Percentiles rank a stretch among this genome's conserved stretches.
Evolutionary conservation across 1,284 basidiomycete genomes (phyloP).

Genomic region (Leucoagaricus sp.): DNA sequence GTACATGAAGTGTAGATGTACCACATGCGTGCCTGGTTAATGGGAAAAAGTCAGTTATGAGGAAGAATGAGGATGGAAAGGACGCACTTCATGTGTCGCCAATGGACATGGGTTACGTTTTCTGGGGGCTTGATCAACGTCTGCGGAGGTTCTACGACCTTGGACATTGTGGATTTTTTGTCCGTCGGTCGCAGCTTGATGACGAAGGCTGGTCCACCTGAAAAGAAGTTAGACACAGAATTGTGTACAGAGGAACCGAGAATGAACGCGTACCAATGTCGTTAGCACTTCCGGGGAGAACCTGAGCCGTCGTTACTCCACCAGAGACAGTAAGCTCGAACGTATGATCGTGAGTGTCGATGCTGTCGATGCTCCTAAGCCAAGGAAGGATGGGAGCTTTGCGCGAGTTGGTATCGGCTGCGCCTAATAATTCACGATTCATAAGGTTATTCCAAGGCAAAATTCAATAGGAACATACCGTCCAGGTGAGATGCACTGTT

Average conservation of each 20-base stretch:
- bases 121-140: slow-evolving; percentile 30
- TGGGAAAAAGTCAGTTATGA: not conserved
- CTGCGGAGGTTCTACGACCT: slow-evolving; percentile 48
- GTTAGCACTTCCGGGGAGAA: slow-evolving; percentile 38
- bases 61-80: not conserved
- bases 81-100: slow-evolving; percentile 52
- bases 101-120: slow-evolving; percentile 31
- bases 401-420: slow-evolving; percentile 34
- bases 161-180: slow-evolving; percentile 45
- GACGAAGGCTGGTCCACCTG: slow-evolving; percentile 57
- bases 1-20: too few species aligned
- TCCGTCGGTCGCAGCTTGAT: slow-evolving; percentile 52
- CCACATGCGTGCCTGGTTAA: slow-evolving; percentile 46
- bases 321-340: slow-evolving; percentile 34
- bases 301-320: slow-evolving; percentile 36
- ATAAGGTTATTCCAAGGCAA: not conserved
- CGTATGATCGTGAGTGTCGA: slow-evolving; percentile 39
- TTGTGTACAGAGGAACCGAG: not conserved
- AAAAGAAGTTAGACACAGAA: not conserved
- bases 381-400: slow-evolving; percentile 49
- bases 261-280: slow-evolving; percentile 31
- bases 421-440: slow-evolving; percentile 22
- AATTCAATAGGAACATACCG: slow-evolving; percentile 25
- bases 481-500: slow-evolving; percentile 40
- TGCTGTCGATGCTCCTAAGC: slow-evolving; percentile 35